phyloP scores from a whole-genome alignment of 2,329 filamentous ascomycete species.

The Ceratocystiopsis sp. region DNA sequence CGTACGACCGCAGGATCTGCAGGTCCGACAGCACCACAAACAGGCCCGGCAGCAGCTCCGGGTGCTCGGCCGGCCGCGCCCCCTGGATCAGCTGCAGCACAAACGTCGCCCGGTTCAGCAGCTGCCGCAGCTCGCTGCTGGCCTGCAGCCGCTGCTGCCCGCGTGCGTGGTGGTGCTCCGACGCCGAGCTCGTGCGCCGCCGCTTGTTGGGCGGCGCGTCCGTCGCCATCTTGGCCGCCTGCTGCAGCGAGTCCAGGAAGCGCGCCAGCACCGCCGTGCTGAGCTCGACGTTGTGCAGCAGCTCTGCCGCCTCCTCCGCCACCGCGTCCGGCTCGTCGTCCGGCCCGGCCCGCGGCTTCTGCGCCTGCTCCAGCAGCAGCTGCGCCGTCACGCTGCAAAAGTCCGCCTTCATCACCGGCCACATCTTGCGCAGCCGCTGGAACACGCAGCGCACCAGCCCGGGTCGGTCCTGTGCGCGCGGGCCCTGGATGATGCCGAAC shows the following conservation, averaged over 20 bases:
- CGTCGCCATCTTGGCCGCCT: slow-evolving; percentile 53
- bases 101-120: slow-evolving; percentile 64
- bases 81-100: slow-evolving; percentile 78
- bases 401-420: slow-evolving; percentile 52
- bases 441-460: slow-evolving; percentile 51
- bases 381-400: slow-evolving; percentile 41
- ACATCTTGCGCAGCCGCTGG: slow-evolving; percentile 51
- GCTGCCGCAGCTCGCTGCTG: slow-evolving; percentile 45
- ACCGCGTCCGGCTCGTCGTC: slow-evolving; percentile 21
- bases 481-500: slow-evolving; percentile 28
- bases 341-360: slow-evolving; percentile 22
- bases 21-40: slow-evolving; percentile 79
- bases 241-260: slow-evolving; percentile 60
- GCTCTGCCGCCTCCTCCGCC: slow-evolving; percentile 47
- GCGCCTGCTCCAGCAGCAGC: slow-evolving; percentile 44
- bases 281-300: slow-evolving; percentile 56
- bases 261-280: slow-evolving; percentile 53
- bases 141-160: slow-evolving; percentile 31
- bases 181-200: slow-evolving; percentile 60
- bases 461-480: slow-evolving; percentile 24
- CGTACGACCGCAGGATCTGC: slow-evolving; percentile 64
- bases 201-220: slow-evolving; percentile 61
- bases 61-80: slow-evolving; percentile 57
- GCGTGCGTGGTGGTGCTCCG: slow-evolving; percentile 43
- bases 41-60: slow-evolving; percentile 58